Conservation (phyloP, 2,329 filamentous ascomycete species). For the Diaporthe citrichinensis region DNA sequence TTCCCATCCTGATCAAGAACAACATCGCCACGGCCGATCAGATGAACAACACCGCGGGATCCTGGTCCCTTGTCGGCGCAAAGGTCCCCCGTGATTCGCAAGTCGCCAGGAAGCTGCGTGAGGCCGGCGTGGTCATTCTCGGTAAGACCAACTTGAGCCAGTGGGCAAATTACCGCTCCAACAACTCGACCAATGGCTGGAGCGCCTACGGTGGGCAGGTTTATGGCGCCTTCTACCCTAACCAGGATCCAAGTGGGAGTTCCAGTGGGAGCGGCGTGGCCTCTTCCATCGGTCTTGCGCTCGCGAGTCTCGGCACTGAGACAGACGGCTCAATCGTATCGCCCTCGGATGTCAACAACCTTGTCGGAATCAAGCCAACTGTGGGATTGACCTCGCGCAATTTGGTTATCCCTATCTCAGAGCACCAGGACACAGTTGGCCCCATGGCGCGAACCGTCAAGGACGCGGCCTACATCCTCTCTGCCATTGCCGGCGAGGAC, state of each 20-base stretch:
- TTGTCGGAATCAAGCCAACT: slow-evolving; percentile 79
- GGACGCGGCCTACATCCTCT: slow-evolving; percentile 34
- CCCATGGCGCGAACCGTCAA: slow-evolving; percentile 73
- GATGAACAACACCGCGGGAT: slow-evolving; percentile 76
- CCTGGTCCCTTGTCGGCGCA: slow-evolving; percentile 72
- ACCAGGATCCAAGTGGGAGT: slow-evolving; percentile 73
- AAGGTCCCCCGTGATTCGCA: slow-evolving; percentile 70
- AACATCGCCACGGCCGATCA: slow-evolving; percentile 74
- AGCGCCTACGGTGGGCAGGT: slow-evolving; percentile 74
- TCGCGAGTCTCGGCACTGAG: slow-evolving; percentile 73
- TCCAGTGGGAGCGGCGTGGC: slow-evolving; percentile 74
- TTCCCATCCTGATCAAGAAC: slow-evolving; percentile 77
- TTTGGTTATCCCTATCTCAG: slow-evolving; percentile 75
- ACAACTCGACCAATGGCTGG: slow-evolving; percentile 74
- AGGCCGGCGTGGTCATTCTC: slow-evolving; percentile 51
- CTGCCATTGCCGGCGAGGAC: slow-evolving; percentile 61
- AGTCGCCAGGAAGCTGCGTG: slow-evolving; percentile 67
- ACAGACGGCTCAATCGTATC: slow-evolving; percentile 75
- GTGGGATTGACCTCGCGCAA: slow-evolving; percentile 71
- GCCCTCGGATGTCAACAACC: slow-evolving; percentile 67
- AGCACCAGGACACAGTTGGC: slow-evolving; percentile 77
- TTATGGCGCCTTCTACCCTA: slow-evolving; percentile 70
- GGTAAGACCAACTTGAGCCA: slow-evolving; percentile 77
- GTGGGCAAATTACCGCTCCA: slow-evolving; percentile 74
- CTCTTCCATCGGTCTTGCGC: slow-evolving; percentile 70